Evolutionary conservation across 1,139 yeast genomes (phyloP).

Genomic region (Saccharomyces hybrid): DNA sequence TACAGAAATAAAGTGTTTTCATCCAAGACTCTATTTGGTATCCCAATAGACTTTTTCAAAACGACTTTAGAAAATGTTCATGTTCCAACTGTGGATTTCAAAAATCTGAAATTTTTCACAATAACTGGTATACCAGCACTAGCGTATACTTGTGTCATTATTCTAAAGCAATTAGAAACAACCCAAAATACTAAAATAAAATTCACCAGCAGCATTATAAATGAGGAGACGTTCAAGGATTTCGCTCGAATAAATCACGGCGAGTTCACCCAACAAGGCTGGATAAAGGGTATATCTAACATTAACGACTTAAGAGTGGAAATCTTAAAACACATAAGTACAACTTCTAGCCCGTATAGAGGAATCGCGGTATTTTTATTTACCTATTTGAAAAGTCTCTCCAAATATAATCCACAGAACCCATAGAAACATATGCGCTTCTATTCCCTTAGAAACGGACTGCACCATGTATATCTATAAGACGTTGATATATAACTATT

Average conservation of each 20-base stretch:
- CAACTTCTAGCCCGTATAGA: conserved; percentile 32
- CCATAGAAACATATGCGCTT: neutral
- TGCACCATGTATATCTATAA: neutral
- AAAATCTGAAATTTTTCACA: conserved; percentile 39
- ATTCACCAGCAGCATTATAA: conserved; percentile 5
- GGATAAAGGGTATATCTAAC: conserved; percentile 20
- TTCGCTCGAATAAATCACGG: neutral
- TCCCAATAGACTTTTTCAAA: conserved; percentile 34
- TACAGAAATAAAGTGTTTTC: conserved; percentile 52
- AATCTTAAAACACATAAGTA: conserved; percentile 34
- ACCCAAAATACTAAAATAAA: conserved; percentile 2
- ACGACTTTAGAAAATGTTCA: conserved; percentile 35
- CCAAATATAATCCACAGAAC: conserved; percentile 10
- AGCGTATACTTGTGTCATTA: conserved; percentile 34
- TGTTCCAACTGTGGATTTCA: conserved; percentile 31
- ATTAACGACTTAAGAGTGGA: conserved; percentile 38
- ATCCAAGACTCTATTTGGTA: conserved; percentile 36
- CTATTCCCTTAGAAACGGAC: neutral
- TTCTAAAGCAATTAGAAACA: conserved; percentile 12
- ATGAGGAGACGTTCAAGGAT: conserved; percentile 8
- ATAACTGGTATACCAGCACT: conserved; percentile 51
- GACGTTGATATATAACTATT: conserved; percentile 10
- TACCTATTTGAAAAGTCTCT: conserved; percentile 40
- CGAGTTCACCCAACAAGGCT: conserved; percentile 27
- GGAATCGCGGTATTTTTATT: conserved; percentile 43